Evolutionary conservation across 768 basidiomycete species (phyloP), one percentile per base, ranked within the genome.

Genomic region (Leucocoprinus birnbaumii): DNA sequence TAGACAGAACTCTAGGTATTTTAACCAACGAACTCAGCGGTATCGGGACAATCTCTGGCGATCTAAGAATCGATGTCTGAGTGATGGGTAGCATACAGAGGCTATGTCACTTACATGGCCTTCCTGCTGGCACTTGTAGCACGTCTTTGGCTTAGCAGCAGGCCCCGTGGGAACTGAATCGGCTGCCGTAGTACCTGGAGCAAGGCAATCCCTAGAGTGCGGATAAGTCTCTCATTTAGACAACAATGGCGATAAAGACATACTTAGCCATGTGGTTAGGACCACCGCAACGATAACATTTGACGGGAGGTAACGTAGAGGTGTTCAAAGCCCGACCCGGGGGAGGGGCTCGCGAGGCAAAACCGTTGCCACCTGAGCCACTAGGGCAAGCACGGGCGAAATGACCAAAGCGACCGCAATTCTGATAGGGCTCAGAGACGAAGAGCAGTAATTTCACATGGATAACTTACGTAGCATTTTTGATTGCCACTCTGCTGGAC

Each of bases 201-300:
- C 91, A 58, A 92, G 84, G 63, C 91, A 94, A 61, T 92, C 90
- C 77, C 91, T 90, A 27, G 14, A 6, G 16, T 13, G 27, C n/a
- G 11, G 18, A 18, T 21, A 56, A 16, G 53, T 51, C 40, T 55
- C 11, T 31, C 31, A 31, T 31, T 11, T 11, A 31, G 6, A 48
- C 31, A 25, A 27, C 24, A 50, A 22, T 44, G 35, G 59, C 24
- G 56, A 43, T 9, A 26, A 35, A 14, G 43, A 47, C 64, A 53
- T 67, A 89, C 89, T 80, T 85, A 11, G 90, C 91, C 80, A 91
- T 83, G 66, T 92, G 90, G 73, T 94, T 95, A 13, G 88, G 84
- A 25, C 90, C 90, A 44, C 91, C 91, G 65, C 94, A 96, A 48
- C 89, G 84, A 69, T 89, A 94, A 65, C 93, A 96, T 70, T 89